phyloP scores from a whole-genome alignment of 768 basidiomycete genomes.

The Trametes villosa region DNA sequence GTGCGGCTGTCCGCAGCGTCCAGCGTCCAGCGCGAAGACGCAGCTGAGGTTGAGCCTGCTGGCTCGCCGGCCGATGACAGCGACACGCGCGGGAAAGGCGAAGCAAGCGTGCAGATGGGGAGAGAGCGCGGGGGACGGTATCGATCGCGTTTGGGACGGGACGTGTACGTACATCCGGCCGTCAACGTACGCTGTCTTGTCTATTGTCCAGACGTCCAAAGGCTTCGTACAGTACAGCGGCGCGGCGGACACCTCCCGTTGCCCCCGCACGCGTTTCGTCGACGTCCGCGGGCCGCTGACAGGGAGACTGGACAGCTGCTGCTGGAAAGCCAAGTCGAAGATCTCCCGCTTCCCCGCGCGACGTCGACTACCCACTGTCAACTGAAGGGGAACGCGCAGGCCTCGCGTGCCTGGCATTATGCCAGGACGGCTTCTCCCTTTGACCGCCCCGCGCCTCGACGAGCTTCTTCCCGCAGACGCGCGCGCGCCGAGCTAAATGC shows the following conservation, averaged over 20 bases:
- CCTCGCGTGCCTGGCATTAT: constrained; percentile 3
- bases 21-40: no score
- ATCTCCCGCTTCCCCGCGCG: no score
- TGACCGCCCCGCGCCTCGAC: not conserved
- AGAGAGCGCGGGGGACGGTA: not conserved
- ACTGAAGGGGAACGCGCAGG: no score
- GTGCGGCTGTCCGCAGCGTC: not conserved
- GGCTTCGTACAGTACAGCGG: no score
- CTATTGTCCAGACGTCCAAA: not conserved
- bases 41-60: not conserved
- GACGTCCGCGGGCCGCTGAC: no score
- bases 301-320: no score
- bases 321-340: no score
- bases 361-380: no score
- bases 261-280: no score
- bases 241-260: no score
- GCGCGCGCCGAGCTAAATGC: no score
- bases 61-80: not conserved
- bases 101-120: not conserved
- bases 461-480: not conserved
- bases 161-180: constrained; percentile 1
- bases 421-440: not conserved
- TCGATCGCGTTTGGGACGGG: not conserved
- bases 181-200: not conserved
- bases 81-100: not conserved